These are phyloP conservation scores for Monilinia vaccinii-corymbosi DNA, from an alignment of 2,329 filamentous ascomycete species.

Conservation along the genomic window DNA sequence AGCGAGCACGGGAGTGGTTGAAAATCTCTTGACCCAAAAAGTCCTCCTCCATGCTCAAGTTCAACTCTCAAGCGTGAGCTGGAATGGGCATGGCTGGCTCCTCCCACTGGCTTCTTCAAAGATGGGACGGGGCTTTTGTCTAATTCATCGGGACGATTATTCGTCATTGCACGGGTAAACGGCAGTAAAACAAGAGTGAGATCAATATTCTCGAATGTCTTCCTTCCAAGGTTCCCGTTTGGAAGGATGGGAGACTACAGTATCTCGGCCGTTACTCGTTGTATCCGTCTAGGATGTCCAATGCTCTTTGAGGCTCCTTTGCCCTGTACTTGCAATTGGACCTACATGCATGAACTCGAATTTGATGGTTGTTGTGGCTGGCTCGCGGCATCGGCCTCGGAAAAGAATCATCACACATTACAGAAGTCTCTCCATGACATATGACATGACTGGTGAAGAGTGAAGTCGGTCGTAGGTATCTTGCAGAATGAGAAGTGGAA, in stretches of 20 bases:
- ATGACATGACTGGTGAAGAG: too few species aligned
- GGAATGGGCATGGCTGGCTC: background rate
- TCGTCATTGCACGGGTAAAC: background rate
- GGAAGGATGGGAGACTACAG: background rate
- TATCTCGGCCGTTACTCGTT: background rate
- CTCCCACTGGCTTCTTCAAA: background rate
- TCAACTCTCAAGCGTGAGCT: background rate
- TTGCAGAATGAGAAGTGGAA: background rate
- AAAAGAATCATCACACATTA: background rate
- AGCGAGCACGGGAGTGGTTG: background rate
- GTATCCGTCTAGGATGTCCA: background rate
- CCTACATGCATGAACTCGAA: conserved; percentile 11
- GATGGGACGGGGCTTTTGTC: background rate
- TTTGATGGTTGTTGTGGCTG: conserved; percentile 1
- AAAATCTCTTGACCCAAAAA: background rate
- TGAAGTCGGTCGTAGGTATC: too few species aligned
- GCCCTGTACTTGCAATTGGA: background rate
- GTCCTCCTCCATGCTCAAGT: background rate
- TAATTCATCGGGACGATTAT: background rate
- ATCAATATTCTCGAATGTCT: background rate
- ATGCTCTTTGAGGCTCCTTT: background rate
- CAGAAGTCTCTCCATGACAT: background rate
- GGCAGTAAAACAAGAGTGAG: too few species aligned
- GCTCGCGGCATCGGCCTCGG: background rate
- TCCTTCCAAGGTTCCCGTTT: background rate